These are phyloP conservation scores for Tremella mesenterica DNA, from an alignment of 768 basidiomycete genomes.

Conservation along the genomic window DNA sequence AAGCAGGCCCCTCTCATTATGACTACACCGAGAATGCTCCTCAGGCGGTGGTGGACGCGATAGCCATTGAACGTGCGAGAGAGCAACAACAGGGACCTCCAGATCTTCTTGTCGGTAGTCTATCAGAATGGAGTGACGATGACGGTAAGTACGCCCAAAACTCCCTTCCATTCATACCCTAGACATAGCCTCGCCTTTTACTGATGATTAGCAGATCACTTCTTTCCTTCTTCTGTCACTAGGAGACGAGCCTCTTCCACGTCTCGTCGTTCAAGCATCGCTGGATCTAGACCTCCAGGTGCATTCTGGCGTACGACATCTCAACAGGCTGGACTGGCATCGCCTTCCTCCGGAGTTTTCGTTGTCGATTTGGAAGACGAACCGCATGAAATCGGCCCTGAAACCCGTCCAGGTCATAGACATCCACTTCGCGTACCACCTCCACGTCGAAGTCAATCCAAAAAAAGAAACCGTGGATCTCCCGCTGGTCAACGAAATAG, in stretches of 20 bases:
- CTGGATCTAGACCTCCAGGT: conserved; percentile 16
- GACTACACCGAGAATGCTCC: conserved; percentile 38
- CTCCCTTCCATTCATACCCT: not conserved
- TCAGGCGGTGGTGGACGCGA: conserved; percentile 27
- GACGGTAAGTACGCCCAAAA: conserved; percentile 15
- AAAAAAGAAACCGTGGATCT: conserved; percentile 7
- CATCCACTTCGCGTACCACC: not conserved
- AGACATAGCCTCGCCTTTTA: not conserved
- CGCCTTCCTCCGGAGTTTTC: conserved; percentile 32
- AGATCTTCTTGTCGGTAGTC: conserved; percentile 36
- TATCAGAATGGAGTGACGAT: conserved; percentile 29
- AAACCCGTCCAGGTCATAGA: conserved; percentile 1
- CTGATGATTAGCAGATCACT: conserved; percentile 18
- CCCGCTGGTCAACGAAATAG: not conserved
- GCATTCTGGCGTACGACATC: conserved; percentile 11
- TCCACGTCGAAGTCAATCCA: conserved; percentile 12
- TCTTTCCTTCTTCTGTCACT: conserved; percentile 30
- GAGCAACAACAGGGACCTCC: conserved; percentile 34
- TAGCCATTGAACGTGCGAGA: conserved; percentile 24
- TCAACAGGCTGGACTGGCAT: conserved; percentile 21
- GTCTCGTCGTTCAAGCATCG: conserved; percentile 22
- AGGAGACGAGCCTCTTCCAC: conserved; percentile 28
- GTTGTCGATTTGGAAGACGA: conserved; percentile 33
- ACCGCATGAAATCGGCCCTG: conserved; percentile 10
- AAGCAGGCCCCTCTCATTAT: conserved; percentile 9